Evolutionary conservation across 306 rosid genomes (phyloP).

Genomic region (Nissolia schottii): DNA sequence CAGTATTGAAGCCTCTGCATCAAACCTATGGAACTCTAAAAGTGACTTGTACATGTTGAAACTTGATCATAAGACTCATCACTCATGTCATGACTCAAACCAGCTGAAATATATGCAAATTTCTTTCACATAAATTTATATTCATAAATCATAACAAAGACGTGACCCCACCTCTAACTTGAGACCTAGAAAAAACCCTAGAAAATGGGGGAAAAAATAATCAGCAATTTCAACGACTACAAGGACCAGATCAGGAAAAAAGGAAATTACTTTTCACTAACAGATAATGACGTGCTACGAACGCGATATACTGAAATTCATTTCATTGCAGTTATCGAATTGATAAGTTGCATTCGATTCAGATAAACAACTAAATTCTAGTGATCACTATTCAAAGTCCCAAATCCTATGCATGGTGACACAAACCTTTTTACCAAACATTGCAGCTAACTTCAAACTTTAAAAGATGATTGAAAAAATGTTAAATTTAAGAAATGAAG

Average conservation of each 20-base stretch:
- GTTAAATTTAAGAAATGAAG: neutral
- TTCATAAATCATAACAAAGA: neutral
- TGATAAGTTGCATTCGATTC: neutral
- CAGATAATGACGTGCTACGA: neutral
- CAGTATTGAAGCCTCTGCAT: neutral
- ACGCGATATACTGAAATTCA: neutral
- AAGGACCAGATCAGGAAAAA: neutral
- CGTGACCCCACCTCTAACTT: neutral
- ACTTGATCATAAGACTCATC: neutral
- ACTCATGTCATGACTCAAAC: neutral
- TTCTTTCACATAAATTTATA: neutral
- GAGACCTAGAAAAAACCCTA: neutral
- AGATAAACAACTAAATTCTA: neutral
- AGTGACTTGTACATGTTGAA: neutral
- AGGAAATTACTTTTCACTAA: no score
- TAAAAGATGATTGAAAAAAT: neutral
- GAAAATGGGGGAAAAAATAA: neutral
- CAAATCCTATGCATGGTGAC: neutral
- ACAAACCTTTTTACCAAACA: neutral
- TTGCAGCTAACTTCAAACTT: neutral
- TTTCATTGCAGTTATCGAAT: neutral
- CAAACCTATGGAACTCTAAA: neutral
- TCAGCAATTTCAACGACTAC: neutral
- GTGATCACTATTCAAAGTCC: neutral
- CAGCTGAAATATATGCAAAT: neutral